Evolutionary conservation across 2,329 filamentous ascomycete genomes (phyloP), one percentile per base, ranked within the genome.

Genomic region (Huntiella omanensis): DNA sequence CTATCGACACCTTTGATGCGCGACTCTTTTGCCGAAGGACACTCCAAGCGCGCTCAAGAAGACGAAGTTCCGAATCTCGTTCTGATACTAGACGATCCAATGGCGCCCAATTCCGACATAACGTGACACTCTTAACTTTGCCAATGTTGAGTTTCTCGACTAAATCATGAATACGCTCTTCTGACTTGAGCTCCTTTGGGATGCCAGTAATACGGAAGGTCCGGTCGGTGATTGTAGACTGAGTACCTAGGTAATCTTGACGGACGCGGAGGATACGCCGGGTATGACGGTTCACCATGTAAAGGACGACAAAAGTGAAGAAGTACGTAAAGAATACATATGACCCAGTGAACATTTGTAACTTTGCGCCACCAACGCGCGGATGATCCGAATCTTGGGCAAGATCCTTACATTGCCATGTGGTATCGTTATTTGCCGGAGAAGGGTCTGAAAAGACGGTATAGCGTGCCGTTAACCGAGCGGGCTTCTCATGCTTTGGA

Each of bases 281-380:
- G 0, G 91, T 96, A 62, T 94, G 80, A 37, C 72, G 71, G 49
- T 88, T 76, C 55, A 96, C 77, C 54, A 88, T 73, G 58, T 87
- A 93, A 10, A 95, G 66, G 0, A 83, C 82, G 37, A 96, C 63
- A 1, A 68, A 75, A 4, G 81, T 88, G 60, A 96, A 98, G 43
- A 96, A 70, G 64, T 95, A 98, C 1, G 86, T 83, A 55, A 98
- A 98, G n/a, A 83, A 68, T 11, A 94, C 73, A 57, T 96, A 95
- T 56, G 88, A 83, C 86, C 88, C 95, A 1, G 95, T 65, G 55
- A 87, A 94, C 41, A 60, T 57, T 33, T 47, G 44, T 16, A 50
- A 19, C 19, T 50, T 50, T 3, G 48, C 48, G 19, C 48, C 48
- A 16, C 48, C 41, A 45, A 50, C 48, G n/a, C 48, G 45, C 17